Evolutionary conservation across 352 stramenopile species (phyloP).

Genomic region (Globisporangium yorkense): DNA sequence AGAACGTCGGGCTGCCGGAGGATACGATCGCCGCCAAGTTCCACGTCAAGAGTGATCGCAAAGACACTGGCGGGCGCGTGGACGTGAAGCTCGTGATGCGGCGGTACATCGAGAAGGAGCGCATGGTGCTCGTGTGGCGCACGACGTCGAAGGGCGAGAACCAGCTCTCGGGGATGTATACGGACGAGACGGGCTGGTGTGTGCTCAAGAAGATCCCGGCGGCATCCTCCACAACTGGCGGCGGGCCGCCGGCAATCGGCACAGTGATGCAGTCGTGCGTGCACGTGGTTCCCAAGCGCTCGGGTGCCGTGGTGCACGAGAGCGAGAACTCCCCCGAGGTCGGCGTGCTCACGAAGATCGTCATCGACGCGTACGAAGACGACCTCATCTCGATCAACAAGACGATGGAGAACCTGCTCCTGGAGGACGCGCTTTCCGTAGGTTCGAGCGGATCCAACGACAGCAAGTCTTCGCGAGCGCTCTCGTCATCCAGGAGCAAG

Average conservation of each 20-base stretch:
- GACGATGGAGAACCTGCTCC: conserved; percentile 46
- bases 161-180: conserved; percentile 42
- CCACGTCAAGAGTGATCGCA: conserved; percentile 18
- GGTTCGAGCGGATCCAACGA: conserved; percentile 11
- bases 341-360: conserved; percentile 42
- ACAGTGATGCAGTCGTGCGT: conserved; percentile 16
- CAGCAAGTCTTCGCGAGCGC: conserved; percentile 20
- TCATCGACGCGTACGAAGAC: conserved; percentile 52
- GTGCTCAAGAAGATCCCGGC: conserved; percentile 23
- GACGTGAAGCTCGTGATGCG: conserved; percentile 46
- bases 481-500: background rate
- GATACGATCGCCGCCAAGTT: conserved; percentile 45
- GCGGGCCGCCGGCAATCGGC: conserved; percentile 2
- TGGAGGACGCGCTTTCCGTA: conserved; percentile 25
- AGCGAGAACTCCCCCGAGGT: conserved; percentile 27
- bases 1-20: conserved; percentile 12
- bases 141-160: conserved; percentile 27
- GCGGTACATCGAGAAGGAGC: conserved; percentile 31
- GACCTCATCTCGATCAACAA: conserved; percentile 42
- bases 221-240: background rate
- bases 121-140: conserved; percentile 52
- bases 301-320: background rate
- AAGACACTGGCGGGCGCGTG: conserved; percentile 19
- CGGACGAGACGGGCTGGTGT: conserved; percentile 62
- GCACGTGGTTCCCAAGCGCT: conserved; percentile 7